A percentile compares a stretch with the other conserved stretches of the same genome.
phyloP scores from a whole-genome alignment of 306 rosid species.

The Acacia acuminata region DNA sequence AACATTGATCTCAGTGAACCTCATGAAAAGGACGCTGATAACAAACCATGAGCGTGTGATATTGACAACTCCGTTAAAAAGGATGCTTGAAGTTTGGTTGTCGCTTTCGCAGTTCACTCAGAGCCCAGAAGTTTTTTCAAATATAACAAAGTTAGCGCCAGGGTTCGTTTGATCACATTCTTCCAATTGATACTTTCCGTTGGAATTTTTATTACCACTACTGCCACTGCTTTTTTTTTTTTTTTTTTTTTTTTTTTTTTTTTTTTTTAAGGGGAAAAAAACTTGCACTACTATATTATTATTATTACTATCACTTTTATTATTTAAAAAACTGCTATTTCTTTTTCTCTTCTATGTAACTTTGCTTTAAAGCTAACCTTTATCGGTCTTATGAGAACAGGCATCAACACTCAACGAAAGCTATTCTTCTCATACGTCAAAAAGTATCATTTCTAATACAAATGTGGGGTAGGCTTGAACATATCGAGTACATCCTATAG shows the following conservation, averaged over 20 bases:
- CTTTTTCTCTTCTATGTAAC: slow-evolving; percentile 4
- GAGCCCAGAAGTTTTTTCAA: neutral
- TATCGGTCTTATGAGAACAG: neutral
- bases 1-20: neutral
- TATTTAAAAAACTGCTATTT: neutral
- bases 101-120: neutral
- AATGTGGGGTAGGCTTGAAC: too few relatives aligned
- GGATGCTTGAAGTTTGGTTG: neutral
- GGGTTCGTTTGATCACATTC: neutral
- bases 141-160: neutral
- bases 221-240: too few relatives aligned
- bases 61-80: neutral
- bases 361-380: slow-evolving; percentile 28
- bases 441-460: too few relatives aligned
- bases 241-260: too few relatives aligned
- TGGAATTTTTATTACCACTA: neutral
- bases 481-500: too few relatives aligned
- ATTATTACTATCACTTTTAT: neutral
- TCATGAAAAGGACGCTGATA: neutral
- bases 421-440: neutral
- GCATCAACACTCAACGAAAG: slow-evolving; percentile 16
- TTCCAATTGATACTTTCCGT: neutral
- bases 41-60: neutral
- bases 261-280: too few relatives aligned
- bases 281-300: neutral